These are phyloP conservation scores for Lunularia cruciata DNA, from an alignment of 225 moss, liverwort and hornwort genomes.

Conservation along the genomic window DNA sequence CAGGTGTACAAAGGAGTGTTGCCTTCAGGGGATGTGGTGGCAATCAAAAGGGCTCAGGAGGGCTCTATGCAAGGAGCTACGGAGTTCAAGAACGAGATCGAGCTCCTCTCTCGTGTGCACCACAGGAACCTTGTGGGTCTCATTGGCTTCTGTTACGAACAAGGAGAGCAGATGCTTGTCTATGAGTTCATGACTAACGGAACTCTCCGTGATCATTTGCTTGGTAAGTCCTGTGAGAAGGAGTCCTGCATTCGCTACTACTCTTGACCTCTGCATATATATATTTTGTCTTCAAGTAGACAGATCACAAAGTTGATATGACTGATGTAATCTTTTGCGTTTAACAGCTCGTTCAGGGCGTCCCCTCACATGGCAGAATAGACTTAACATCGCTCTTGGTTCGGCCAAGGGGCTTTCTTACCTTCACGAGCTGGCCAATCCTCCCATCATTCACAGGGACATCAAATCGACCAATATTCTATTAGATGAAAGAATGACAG, in stretches of 20 bases:
- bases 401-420: constrained; percentile 47
- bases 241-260: not conserved
- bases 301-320: too few species aligned
- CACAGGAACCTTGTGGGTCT: constrained; percentile 76
- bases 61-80: constrained; percentile 71
- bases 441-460: constrained; percentile 50
- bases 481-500: constrained; percentile 38
- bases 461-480: constrained; percentile 45
- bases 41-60: constrained; percentile 75
- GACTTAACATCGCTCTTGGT: constrained; percentile 40
- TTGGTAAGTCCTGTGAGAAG: constrained; percentile 58
- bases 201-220: constrained; percentile 66
- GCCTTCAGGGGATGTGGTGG: constrained; percentile 47
- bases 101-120: constrained; percentile 80
- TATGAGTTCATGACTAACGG: constrained; percentile 83
- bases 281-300: not conserved
- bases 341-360: too few species aligned
- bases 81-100: constrained; percentile 88
- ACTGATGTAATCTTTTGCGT: too few species aligned
- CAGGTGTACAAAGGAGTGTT: constrained; percentile 71
- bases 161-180: constrained; percentile 79
- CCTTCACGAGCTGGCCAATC: constrained; percentile 49
- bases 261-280: not conserved
- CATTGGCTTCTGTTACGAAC: constrained; percentile 81
- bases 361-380: constrained; percentile 36